Evolutionary conservation across 495 filamentous ascomycete species (phyloP), one percentile per base, ranked within the genome.

Genomic region (Clohesyomyces aquaticus): DNA sequence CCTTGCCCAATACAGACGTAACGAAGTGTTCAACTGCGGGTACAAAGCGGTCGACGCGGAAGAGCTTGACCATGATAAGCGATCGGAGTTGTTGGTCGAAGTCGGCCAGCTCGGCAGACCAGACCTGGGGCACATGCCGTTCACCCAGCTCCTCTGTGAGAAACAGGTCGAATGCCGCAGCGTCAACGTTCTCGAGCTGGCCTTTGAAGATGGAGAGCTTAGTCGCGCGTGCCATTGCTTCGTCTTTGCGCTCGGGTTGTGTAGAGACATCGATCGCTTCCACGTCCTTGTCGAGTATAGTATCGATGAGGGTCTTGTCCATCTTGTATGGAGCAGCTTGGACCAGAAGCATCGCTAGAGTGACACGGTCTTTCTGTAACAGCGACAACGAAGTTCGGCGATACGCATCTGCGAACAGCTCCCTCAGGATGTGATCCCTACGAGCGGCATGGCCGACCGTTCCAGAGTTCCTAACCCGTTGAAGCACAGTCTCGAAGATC

Each of bases 401-500:
- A 75, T 91, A 98, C 4, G 91, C 85, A n/a, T 86, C 91, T 18
- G 94, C 83, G 67, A 98, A 98, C 35, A 99, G 80, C 72, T 95
- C 87, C 61, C 83, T 83, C 57, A 98, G 83, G 65, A 99, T 98
- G 66, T 91, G 86, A 65, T 96, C 87, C 21, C 93, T 84, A 28
- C 95, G 87, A 4, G 78, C 77, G 57, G 89, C 83, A 73, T 93
- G 85, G 64, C 94, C 88, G 58, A 80, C 87, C 74, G 91, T 87
- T 6, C 84, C 82, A 52, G 96, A 82, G 25, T 83, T 83, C 69
- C 88, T 88, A 75, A 94, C 94, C 56, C 85, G 81, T 68, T 88
- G 89, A 19, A 99, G 83, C 35, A 99, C 93, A 0, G 89, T 87
- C 72, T 95, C 86, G 83, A 99, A 98, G 67, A 99, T 99, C 71